phyloP scores from a whole-genome alignment of 2,329 filamentous ascomycete genomes.

The Pseudofabraea citricarpa region DNA sequence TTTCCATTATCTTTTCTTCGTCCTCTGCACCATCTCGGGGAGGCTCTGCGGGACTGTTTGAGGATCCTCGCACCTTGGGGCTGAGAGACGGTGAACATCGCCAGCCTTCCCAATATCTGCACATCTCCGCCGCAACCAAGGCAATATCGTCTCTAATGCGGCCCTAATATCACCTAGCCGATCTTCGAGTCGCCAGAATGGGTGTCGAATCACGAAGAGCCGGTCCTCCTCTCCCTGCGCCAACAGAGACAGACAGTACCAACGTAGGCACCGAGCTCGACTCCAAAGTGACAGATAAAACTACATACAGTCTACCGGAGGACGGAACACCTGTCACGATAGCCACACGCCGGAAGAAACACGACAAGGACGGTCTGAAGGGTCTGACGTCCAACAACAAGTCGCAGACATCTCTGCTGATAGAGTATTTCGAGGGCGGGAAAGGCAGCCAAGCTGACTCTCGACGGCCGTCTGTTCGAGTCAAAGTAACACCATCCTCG shows the following conservation, averaged over 20 bases:
- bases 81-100: neutral
- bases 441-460: slow-evolving; percentile 47
- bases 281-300: slow-evolving; percentile 63
- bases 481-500: slow-evolving; percentile 65
- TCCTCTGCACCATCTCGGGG: neutral
- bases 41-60: neutral
- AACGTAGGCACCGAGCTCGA: slow-evolving; percentile 56
- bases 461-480: slow-evolving; percentile 64
- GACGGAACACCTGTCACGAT: slow-evolving; percentile 92
- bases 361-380: slow-evolving; percentile 42
- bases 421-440: slow-evolving; percentile 70
- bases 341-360: slow-evolving; percentile 65
- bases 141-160: slow-evolving; percentile 18
- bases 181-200: slow-evolving; percentile 23
- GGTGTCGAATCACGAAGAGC: slow-evolving; percentile 33
- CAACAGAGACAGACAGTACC: slow-evolving; percentile 64
- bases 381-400: slow-evolving; percentile 46
- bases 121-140: slow-evolving; percentile 3
- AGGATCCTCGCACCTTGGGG: slow-evolving; percentile 1
- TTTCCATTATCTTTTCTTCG: neutral
- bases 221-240: slow-evolving; percentile 67
- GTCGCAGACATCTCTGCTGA: slow-evolving; percentile 68
- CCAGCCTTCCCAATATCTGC: slow-evolving; percentile 7
- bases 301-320: slow-evolving; percentile 73
- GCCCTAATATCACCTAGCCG: slow-evolving; percentile 6